Evolutionary conservation across 495 filamentous ascomycete species (phyloP).

Genomic region (Filosporella fistucella): DNA sequence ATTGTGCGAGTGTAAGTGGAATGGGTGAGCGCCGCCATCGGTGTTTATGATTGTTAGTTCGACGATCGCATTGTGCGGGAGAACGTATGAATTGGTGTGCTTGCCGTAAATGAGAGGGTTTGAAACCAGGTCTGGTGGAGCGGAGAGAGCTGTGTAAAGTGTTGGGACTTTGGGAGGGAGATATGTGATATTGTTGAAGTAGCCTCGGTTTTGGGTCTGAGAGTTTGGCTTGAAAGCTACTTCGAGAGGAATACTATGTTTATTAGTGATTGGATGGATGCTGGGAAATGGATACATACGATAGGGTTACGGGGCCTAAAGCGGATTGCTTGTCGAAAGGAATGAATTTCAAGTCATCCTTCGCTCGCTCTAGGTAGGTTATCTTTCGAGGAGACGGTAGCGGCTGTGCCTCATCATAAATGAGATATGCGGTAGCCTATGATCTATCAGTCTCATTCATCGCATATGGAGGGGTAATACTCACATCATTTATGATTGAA

Average conservation of each 20-base stretch:
- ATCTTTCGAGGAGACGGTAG: not conserved
- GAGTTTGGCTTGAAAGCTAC: not conserved
- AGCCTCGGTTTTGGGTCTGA: slow-evolving; percentile 29
- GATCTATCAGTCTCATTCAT: not conserved
- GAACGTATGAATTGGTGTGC: slow-evolving; percentile 59
- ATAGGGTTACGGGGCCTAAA: not conserved
- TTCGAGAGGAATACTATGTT: not conserved
- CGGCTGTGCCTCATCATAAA: slow-evolving; percentile 5
- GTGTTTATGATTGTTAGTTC: slow-evolving; percentile 78
- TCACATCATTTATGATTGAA: not conserved
- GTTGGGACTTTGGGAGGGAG: slow-evolving; percentile 69
- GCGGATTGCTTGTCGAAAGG: not conserved
- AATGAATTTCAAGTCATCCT: not conserved
- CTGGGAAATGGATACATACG: not conserved
- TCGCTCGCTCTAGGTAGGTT: not conserved
- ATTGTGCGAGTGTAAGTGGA: slow-evolving; percentile 65
- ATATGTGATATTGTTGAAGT: slow-evolving; percentile 75
- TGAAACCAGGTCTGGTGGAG: slow-evolving; percentile 40
- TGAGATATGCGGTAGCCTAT: slow-evolving; percentile 5
- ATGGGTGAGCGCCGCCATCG: slow-evolving; percentile 54
- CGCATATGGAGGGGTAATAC: too few species aligned
- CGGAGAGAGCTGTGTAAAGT: slow-evolving; percentile 67
- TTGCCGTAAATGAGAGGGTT: slow-evolving; percentile 63
- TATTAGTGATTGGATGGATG: not conserved
- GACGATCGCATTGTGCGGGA: slow-evolving; percentile 60